phyloP scores from a whole-genome alignment of 148 eudicot genomes.

The Nyssa sinensis region DNA sequence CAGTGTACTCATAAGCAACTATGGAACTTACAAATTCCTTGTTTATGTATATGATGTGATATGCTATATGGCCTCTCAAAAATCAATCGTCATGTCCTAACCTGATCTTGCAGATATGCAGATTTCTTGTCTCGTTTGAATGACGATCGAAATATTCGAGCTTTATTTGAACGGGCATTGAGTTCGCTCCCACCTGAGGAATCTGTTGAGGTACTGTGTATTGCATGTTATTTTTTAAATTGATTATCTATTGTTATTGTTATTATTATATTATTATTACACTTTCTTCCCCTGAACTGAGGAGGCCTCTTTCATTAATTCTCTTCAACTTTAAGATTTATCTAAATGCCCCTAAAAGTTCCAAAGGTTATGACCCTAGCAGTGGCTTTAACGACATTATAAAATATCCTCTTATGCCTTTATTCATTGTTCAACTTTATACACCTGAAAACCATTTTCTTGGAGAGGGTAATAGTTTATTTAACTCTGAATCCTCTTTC shows the following conservation, averaged over 20 bases:
- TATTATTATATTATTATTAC: too few relatives aligned
- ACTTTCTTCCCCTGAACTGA: too few relatives aligned
- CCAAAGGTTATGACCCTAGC: too few relatives aligned
- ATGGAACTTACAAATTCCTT: neutral
- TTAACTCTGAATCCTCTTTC: too few relatives aligned
- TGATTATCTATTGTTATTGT: neutral
- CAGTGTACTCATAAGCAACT: too few relatives aligned
- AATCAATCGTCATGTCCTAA: conserved; percentile 9
- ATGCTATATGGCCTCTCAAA: neutral
- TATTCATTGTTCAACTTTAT: too few relatives aligned
- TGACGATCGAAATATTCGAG: conserved; percentile 96
- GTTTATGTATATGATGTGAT: neutral
- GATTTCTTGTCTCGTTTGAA: conserved; percentile 91
- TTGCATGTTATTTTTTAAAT: neutral
- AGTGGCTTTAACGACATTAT: too few relatives aligned
- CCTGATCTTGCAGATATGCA: conserved; percentile 72
- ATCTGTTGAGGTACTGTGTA: conserved; percentile 71
- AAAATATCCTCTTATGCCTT: too few relatives aligned
- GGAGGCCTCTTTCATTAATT: too few relatives aligned
- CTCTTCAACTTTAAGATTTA: too few relatives aligned
- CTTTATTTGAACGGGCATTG: conserved; percentile 94
- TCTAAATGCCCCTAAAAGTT: too few relatives aligned
- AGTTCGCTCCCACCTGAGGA: conserved; percentile 91
- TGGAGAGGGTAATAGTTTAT: too few relatives aligned
- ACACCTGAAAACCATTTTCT: neutral